These are phyloP conservation scores for Coemansia sp. DNA, from an alignment of 192 early-diverging fungal species.

Conservation along the genomic window DNA sequence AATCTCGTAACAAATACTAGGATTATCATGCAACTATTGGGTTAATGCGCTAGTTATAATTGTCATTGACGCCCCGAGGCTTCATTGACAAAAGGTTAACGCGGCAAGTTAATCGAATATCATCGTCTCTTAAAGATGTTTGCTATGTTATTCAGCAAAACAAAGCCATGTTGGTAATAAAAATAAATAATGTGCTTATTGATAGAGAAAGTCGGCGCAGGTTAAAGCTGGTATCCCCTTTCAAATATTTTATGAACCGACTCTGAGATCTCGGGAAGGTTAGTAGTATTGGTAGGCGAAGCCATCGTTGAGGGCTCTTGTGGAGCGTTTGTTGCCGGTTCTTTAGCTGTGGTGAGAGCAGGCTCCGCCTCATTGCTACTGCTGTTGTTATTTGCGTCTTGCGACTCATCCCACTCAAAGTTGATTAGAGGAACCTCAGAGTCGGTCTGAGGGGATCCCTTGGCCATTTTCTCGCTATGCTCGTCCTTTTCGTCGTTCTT, in stretches of 20 bases:
- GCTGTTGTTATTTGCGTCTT: not conserved
- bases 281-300: not conserved
- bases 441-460: slow-evolving; percentile 5
- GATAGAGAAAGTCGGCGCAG: no score
- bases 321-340: not conserved
- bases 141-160: not conserved
- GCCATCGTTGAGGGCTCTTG: not conserved
- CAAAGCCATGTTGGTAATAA: no score
- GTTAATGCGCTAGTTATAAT: no score
- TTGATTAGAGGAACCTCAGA: slow-evolving; percentile 38
- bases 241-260: slow-evolving; percentile 39
- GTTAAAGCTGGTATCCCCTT: slow-evolving; percentile 18
- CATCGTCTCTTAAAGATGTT: not conserved
- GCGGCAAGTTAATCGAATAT: no score
- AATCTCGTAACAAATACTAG: no score
- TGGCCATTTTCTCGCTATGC: not conserved
- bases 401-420: slow-evolving; percentile 38
- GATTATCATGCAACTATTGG: no score
- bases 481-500: not conserved
- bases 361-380: not conserved
- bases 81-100: no score
- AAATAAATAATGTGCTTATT: no score
- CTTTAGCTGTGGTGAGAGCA: not conserved
- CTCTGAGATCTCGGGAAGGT: slow-evolving; percentile 34
- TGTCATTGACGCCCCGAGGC: no score